A percentile compares a stretch with the other conserved stretches of the same genome.
phyloP scores from a whole-genome alignment of 1,284 basidiomycete species.

The Microbotryum silenes-acaulis region DNA sequence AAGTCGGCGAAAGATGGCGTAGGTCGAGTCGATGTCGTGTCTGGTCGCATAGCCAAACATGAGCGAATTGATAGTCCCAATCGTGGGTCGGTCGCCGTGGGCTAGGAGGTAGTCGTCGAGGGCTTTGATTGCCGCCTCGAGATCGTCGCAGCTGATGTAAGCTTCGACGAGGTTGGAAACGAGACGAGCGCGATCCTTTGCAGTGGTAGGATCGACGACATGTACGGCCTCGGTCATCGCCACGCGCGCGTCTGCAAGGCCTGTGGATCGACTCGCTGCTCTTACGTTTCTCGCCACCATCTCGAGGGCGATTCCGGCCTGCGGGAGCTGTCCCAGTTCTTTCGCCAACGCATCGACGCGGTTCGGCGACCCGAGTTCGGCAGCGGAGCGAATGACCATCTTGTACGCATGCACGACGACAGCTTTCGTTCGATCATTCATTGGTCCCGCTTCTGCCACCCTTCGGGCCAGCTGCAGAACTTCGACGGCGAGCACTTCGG shows the following conservation, averaged over 20 bases:
- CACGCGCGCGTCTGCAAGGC: too few species aligned
- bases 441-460: too few species aligned
- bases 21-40: conserved; percentile 51
- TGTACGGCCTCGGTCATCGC: too few species aligned
- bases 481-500: too few species aligned
- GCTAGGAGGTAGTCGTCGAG: conserved; percentile 8
- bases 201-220: too few species aligned
- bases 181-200: conserved; percentile 12
- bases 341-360: conserved; percentile 1
- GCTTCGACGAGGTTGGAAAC: conserved; percentile 16
- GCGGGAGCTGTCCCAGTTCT: conserved; percentile 4
- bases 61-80: conserved; percentile 40
- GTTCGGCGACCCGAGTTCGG: too few species aligned
- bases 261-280: background rate
- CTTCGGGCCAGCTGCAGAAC: too few species aligned
- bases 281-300: background rate
- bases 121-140: conserved; percentile 13
- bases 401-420: too few species aligned
- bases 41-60: conserved; percentile 52
- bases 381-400: too few species aligned
- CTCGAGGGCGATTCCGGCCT: background rate
- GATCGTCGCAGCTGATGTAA: conserved; percentile 17
- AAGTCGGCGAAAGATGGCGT: conserved; percentile 55
- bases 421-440: too few species aligned
- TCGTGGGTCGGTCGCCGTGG: background rate